phyloP scores from a whole-genome alignment of 805 yeast genomes.

The Isabelozyma gotoi region DNA sequence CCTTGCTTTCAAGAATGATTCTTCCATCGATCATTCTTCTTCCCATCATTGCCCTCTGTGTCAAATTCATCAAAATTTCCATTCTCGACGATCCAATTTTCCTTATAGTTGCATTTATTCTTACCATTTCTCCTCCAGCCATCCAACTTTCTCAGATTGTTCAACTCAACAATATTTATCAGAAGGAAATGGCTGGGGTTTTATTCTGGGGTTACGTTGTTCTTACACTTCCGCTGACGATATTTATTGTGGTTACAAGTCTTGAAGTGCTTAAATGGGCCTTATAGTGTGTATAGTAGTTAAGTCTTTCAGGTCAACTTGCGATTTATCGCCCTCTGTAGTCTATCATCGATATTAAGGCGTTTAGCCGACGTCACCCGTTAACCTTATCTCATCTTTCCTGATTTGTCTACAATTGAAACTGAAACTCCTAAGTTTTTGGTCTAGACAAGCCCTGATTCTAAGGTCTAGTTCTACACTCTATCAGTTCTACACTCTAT shows the following conservation, averaged over 20 bases:
- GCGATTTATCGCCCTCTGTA: too few species aligned
- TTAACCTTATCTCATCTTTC: too few species aligned
- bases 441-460: too few species aligned
- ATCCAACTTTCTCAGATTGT: conserved; percentile 81
- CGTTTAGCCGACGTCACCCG: too few species aligned
- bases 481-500: too few species aligned
- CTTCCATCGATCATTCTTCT: conserved; percentile 66
- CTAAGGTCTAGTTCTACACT: too few species aligned
- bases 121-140: conserved; percentile 81
- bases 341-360: too few species aligned
- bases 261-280: conserved; percentile 61
- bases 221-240: conserved; percentile 73
- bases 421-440: too few species aligned
- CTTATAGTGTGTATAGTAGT: conserved; percentile 1
- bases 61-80: conserved; percentile 62
- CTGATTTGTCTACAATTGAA: too few species aligned
- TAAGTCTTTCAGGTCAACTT: neutral
- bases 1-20: conserved; percentile 75
- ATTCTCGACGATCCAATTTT: conserved; percentile 82
- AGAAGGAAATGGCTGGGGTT: conserved; percentile 80
- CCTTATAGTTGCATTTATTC: conserved; percentile 69
- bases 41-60: conserved; percentile 65
- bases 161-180: conserved; percentile 71
- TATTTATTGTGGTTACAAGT: conserved; percentile 66
- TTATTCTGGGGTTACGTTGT: conserved; percentile 81